Evolutionary conservation across 768 basidiomycete species (phyloP), one percentile per base, ranked within the genome.

Genomic region (Mycena haematopus): DNA sequence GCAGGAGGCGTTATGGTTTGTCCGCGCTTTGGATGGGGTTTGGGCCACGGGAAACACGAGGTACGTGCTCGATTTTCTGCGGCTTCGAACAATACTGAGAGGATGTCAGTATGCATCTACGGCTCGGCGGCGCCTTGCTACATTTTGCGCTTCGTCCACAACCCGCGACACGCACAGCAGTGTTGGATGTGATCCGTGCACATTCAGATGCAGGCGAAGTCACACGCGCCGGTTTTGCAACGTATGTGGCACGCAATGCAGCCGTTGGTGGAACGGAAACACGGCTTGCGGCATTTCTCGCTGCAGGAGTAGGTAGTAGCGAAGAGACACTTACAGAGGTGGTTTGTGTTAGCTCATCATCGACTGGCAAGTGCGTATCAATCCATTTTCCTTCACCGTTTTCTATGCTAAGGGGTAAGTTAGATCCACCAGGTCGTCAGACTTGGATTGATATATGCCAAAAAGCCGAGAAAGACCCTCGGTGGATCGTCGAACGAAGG

Each of bases 381-480:
- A 69, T 77, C 0, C 71, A 87, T 17, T 74, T 88, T 49, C 29
- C 69, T 78, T 11, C 6, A n/a, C n/a, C n/a, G n/a, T n/a, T 24
- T 10, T 46, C 17, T 58, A 85, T 85, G 79, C 65, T 81, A 78
- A 22, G 21, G 21, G n/a, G 73, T 78, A 80, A 83, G 10, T 19
- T 29, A 67, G 66, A 64, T 58, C 40, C 66, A 8, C 58, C 62
- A 1, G 62, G 58, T 45, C 82, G 86, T 19, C 87, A 86, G 66
- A 82, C 82, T 1, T 97, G 95, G 95, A 90, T 96, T 61, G 91
- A 93, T 58, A 65, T 92, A 6, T 92, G 90, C 58, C 92, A 92
- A 67, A 84, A 82, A 60, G 87, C 90, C 0, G 72, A 78, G 2
- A 70, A 82, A 5, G 92, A 96, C 70, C 95, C 95, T 2, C 78